phyloP scores from a whole-genome alignment of 2,329 filamentous ascomycete species.

The Exophiala oligosperma region DNA sequence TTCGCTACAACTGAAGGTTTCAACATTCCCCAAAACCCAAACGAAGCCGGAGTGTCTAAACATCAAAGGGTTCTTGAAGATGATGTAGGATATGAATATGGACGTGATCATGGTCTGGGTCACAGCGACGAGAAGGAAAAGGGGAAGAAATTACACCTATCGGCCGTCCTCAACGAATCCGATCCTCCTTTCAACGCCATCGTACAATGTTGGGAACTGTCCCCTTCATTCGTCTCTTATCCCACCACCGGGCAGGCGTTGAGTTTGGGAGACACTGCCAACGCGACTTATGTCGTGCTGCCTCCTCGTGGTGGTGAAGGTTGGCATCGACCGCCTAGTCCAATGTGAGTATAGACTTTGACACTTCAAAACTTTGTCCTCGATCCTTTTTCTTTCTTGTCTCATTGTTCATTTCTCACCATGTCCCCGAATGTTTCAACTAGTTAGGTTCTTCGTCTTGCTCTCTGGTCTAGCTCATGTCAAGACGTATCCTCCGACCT shows the following conservation, averaged over 20 bases:
- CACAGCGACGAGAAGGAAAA: background rate
- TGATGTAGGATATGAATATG: too few species aligned
- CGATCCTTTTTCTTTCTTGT: too few species aligned
- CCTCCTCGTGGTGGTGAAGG: constrained; percentile 18
- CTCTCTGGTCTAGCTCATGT: constrained; percentile 13
- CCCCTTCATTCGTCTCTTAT: constrained; percentile 12
- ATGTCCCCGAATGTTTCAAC: too few species aligned
- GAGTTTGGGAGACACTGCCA: constrained; percentile 12
- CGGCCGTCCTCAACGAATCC: constrained; percentile 15
- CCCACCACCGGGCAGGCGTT: constrained; percentile 18
- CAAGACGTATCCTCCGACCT: background rate
- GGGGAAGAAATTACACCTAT: constrained; percentile 5
- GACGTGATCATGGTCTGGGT: too few species aligned
- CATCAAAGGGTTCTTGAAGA: too few species aligned
- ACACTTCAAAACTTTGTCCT: too few species aligned
- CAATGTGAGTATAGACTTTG: constrained; percentile 11
- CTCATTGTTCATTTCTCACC: too few species aligned
- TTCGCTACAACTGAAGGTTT: too few species aligned
- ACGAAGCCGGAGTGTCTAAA: too few species aligned
- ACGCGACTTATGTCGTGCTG: constrained; percentile 20
- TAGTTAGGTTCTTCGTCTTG: constrained; percentile 7
- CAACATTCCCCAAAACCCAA: too few species aligned
- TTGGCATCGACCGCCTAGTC: constrained; percentile 19
- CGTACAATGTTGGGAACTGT: constrained; percentile 21
- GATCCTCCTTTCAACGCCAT: constrained; percentile 10